Conservation (phyloP, 1,139 yeast genomes). For the Scheffersomyces segobiensis region DNA sequence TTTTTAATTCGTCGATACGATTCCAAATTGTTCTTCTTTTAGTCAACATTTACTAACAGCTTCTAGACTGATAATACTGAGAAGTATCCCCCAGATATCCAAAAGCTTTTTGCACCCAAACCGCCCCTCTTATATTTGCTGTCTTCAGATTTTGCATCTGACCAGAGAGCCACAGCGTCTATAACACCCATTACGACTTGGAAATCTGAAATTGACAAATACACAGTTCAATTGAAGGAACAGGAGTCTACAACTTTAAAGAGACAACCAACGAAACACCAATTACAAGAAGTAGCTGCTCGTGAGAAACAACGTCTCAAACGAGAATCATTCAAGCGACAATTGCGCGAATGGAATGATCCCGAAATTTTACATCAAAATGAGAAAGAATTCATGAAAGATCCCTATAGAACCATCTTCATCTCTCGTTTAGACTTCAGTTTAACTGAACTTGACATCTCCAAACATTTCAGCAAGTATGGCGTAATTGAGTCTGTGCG, state of each 20-base stretch:
- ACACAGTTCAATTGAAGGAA: conserved; percentile 33
- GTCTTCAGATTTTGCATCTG: conserved; percentile 58
- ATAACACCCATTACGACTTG: conserved; percentile 54
- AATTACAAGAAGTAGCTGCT: conserved; percentile 8
- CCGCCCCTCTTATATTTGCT: conserved; percentile 61
- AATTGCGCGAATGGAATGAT: conserved; percentile 44
- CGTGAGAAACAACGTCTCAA: conserved; percentile 8
- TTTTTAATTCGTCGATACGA: conserved; percentile 34
- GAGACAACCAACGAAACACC: conserved; percentile 10
- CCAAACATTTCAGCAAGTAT: conserved; percentile 58
- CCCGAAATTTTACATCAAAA: conserved; percentile 50
- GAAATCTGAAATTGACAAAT: conserved; percentile 32
- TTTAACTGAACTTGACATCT: conserved; percentile 69
- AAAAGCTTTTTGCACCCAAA: conserved; percentile 65
- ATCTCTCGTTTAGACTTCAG: conserved; percentile 69
- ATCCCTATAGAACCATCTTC: conserved; percentile 79
- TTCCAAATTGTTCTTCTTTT: conserved; percentile 45
- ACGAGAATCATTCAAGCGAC: conserved; percentile 29
- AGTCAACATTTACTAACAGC: conserved; percentile 18
- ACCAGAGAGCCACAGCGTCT: conserved; percentile 46
- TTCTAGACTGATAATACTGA: conserved; percentile 25
- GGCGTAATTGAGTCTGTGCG: conserved; percentile 73
- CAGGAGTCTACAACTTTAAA: conserved; percentile 23
- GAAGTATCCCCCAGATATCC: conserved; percentile 65
- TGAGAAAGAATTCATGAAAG: conserved; percentile 63